phyloP scores from a whole-genome alignment of 257 asterid species.

The Ajuga chamaepitys region DNA sequence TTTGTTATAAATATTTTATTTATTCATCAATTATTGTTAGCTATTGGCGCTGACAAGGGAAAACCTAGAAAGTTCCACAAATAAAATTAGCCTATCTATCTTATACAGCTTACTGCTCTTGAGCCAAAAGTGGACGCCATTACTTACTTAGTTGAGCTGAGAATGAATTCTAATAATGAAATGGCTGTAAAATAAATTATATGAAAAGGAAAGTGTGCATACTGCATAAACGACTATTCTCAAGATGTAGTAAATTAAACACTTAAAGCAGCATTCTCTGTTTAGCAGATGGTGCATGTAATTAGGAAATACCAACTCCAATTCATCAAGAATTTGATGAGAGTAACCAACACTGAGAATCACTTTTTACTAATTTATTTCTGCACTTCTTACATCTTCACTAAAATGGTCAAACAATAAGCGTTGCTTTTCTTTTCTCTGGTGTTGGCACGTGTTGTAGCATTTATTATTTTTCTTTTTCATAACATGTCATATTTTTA shows the following conservation, averaged over 20 bases:
- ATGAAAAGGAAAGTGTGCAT: neutral
- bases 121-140: neutral
- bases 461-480: neutral
- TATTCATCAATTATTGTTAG: slow-evolving; percentile 8
- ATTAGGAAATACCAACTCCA: neutral
- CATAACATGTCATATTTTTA: neutral
- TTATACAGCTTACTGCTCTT: neutral
- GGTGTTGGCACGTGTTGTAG: neutral
- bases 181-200: neutral
- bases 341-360: neutral
- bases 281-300: neutral
- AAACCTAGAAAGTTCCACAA: neutral
- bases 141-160: slow-evolving; percentile 1
- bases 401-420: neutral
- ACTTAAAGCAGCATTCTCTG: neutral
- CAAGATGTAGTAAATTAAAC: neutral
- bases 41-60: neutral
- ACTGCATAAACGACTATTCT: neutral
- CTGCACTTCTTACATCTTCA: neutral
- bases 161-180: neutral
- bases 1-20: neutral
- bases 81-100: slow-evolving; percentile 1
- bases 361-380: neutral
- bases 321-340: neutral
- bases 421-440: neutral